These are phyloP conservation scores for Solanum lignicaule DNA, from an alignment of 257 asterid genomes.

Conservation along the genomic window DNA sequence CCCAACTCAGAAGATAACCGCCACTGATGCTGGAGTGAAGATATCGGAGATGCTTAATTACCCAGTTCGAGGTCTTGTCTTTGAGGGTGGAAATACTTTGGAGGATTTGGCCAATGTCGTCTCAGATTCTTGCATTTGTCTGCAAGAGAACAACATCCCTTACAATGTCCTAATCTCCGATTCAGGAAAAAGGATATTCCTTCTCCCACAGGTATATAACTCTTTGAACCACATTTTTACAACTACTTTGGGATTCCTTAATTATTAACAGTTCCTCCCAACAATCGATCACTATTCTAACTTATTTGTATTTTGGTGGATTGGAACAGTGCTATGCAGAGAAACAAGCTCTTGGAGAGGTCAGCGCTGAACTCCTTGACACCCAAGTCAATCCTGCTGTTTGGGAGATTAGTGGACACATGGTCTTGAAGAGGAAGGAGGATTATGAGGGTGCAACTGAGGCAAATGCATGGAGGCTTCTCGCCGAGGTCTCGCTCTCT, in stretches of 20 bases:
- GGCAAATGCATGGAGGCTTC: conserved; percentile 83
- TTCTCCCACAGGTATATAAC: conserved; percentile 81
- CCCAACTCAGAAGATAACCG: conserved; percentile 44
- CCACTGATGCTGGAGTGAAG: conserved; percentile 42
- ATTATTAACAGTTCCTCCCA: not conserved
- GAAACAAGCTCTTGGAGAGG: conserved; percentile 97
- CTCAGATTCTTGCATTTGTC: conserved; percentile 70
- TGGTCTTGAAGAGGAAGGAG: conserved; percentile 85
- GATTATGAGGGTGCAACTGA: conserved; percentile 83
- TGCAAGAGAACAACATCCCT: conserved; percentile 83
- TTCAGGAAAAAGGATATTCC: conserved; percentile 69
- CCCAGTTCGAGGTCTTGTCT: conserved; percentile 80
- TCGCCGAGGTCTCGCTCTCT: conserved; percentile 91
- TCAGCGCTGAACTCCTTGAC: conserved; percentile 75
- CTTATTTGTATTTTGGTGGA: not conserved
- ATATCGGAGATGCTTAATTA: conserved; percentile 60
- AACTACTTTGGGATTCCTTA: not conserved
- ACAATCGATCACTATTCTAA: not conserved
- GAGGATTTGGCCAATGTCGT: conserved; percentile 62
- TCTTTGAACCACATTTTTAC: not conserved
- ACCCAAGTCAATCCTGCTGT: conserved; percentile 98
- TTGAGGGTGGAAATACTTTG: conserved; percentile 58
- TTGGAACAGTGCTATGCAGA: conserved; percentile 84
- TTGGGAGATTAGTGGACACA: conserved; percentile 98
- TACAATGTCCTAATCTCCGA: conserved; percentile 78